Base-by-base conservation (phyloP, 1,139 yeast species). In the Debaryomyces coudertii region DNA sequence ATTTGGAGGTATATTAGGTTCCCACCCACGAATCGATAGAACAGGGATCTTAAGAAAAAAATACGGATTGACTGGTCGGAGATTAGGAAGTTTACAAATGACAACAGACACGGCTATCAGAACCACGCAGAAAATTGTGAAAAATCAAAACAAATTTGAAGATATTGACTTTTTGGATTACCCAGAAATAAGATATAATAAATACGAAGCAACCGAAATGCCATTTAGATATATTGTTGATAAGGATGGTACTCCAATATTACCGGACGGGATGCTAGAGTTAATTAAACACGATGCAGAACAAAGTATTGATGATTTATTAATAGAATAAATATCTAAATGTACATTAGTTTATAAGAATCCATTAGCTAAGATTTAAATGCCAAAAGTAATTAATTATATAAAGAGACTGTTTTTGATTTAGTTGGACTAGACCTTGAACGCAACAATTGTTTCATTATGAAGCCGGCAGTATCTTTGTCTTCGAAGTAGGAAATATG, bases 61-160 rank as follows among this genome's bases (percentile, higher is more conserved):
- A 58, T 85, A 90, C 57, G 96, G 90, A 0, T 85, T 90, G 57
- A 82, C 79, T 2, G 96, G 97, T 11, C 83, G 93, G 66, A 79
- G 96, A 62, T 73, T 93, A 47, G 98, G 97, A 1, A 80, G 75
- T 45, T 79, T 87, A 54, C 99, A 93, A 62, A 92, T 93, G 98
- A 90, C 98, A 22, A 93, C 99, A 0, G 99, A 93, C 60, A 92
- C 98, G 2, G 98, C 98, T 1, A 87, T 93, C 30, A 80, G 99
- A 66, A 89, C 95, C 24, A 89, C 97, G 1, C 90, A 88, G 58
- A 63, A 79, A 43, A 92, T 93, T 25, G 73, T 88, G 12, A 82
- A 84, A 49, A 76, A 79, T 42, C 69, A 77, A 47, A 69, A 63
- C 9, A 60, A 63, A 57, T 86, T 93, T 55, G 87, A 86, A 48